Evolutionary conservation across 352 stramenopile species (phyloP).

Genomic region (Elongisporangium senticosum): DNA sequence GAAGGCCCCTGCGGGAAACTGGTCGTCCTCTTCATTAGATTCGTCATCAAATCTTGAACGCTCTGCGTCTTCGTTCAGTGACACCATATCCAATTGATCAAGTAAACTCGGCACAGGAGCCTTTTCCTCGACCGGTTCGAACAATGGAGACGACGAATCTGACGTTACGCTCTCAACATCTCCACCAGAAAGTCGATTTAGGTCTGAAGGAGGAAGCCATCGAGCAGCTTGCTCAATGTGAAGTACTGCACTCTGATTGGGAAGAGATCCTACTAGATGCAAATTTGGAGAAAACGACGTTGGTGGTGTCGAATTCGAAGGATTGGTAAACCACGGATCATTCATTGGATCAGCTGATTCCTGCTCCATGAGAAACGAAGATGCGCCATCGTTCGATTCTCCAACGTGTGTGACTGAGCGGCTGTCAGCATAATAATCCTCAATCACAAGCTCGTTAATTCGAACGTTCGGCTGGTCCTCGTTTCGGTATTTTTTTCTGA

Average conservation of each 20-base stretch:
- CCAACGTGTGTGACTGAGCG: constrained; percentile 8
- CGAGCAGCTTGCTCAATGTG: constrained; percentile 55
- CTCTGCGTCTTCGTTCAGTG: constrained; percentile 12
- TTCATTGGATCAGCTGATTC: constrained; percentile 12
- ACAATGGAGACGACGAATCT: constrained; percentile 16
- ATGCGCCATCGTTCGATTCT: constrained; percentile 18
- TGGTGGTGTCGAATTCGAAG: constrained; percentile 1
- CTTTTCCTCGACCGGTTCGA: constrained; percentile 51
- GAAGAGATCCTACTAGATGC: constrained; percentile 28
- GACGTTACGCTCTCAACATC: constrained; percentile 7
- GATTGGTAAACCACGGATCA: constrained; percentile 64
- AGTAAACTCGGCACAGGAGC: constrained; percentile 3
- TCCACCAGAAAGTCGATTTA: constrained; percentile 4
- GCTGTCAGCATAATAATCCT: constrained; percentile 73
- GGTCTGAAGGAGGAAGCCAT: constrained; percentile 37
- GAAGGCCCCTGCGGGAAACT: constrained; percentile 44
- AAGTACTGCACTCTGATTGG: constrained; percentile 30
- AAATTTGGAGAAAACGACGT: constrained; percentile 6
- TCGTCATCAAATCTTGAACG: constrained; percentile 19
- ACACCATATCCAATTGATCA: constrained; percentile 2
- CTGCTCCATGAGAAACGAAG: constrained; percentile 54
- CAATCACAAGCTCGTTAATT: constrained; percentile 84
- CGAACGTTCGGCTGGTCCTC: constrained; percentile 47
- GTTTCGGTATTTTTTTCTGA: constrained; percentile 42
- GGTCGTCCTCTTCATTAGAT: constrained; percentile 30